These are phyloP conservation scores for Hymenoscyphus scutula DNA, from an alignment of 2,329 filamentous ascomycete species.

Conservation along the genomic window DNA sequence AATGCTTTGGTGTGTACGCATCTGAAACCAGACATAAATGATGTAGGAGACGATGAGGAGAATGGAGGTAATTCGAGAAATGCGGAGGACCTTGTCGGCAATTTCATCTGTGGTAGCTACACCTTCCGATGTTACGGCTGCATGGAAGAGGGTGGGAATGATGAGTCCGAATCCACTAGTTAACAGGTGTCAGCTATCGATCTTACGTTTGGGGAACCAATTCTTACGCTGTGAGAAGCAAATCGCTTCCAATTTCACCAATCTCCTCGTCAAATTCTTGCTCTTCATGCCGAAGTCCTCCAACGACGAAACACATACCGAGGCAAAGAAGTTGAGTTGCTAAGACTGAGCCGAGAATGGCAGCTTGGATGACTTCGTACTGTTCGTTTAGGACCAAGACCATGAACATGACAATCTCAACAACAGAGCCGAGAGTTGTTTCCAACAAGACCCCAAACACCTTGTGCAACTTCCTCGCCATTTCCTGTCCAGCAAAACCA, in stretches of 20 bases:
- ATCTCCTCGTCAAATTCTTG: conserved; percentile 72
- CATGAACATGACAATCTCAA: conserved; percentile 83
- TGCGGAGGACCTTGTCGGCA: conserved; percentile 53
- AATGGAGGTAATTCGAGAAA: conserved; percentile 69
- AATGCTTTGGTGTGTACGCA: conserved; percentile 72
- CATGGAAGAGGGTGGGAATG: conserved; percentile 46
- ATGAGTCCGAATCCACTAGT: conserved; percentile 48
- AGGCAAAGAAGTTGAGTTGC: conserved; percentile 80
- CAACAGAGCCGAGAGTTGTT: conserved; percentile 67
- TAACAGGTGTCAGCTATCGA: conserved; percentile 15
- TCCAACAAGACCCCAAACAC: conserved; percentile 64
- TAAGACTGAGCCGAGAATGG: conserved; percentile 78
- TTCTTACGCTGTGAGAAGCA: conserved; percentile 73
- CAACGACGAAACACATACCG: conserved; percentile 76
- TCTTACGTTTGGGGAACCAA: not conserved
- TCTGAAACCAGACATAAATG: conserved; percentile 69
- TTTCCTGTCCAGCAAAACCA: conserved; percentile 70
- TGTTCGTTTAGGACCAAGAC: conserved; percentile 57
- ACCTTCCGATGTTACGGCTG: conserved; percentile 41
- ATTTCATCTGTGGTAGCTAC: conserved; percentile 43
- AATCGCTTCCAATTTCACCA: conserved; percentile 73
- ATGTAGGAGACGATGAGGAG: conserved; percentile 68
- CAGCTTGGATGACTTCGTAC: conserved; percentile 75
- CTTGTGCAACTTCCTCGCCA: conserved; percentile 73
- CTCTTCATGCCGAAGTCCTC: conserved; percentile 66